Percentiles rank a stretch among this genome's conserved stretches.
phyloP scores from a whole-genome alignment of 768 basidiomycete species.

The Boletus subcaerulescens region DNA sequence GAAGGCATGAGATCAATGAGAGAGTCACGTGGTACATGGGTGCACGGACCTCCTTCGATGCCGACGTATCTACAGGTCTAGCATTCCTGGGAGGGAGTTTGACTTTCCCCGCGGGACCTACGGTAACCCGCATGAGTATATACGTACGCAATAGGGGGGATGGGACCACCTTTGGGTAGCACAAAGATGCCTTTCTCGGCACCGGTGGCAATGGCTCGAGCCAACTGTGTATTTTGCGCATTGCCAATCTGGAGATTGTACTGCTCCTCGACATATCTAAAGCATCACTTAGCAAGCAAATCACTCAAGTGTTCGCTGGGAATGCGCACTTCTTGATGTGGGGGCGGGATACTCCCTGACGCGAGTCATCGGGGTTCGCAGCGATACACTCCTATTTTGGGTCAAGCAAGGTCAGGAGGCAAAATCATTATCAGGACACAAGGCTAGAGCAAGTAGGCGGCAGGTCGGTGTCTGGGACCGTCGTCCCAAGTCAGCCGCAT shows the following conservation, averaged over 20 bases:
- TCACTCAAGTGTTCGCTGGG: slow-evolving; percentile 5
- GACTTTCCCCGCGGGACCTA: slow-evolving; percentile 51
- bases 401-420: slow-evolving; percentile 19
- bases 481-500: slow-evolving; percentile 13
- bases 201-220: slow-evolving; percentile 77
- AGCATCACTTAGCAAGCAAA: slow-evolving; percentile 16
- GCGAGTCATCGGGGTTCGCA: slow-evolving; percentile 69
- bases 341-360: slow-evolving; percentile 82
- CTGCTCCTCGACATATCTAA: slow-evolving; percentile 77
- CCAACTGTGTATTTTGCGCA: slow-evolving; percentile 75
- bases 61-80: slow-evolving; percentile 45
- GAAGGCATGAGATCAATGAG: slow-evolving; percentile 9
- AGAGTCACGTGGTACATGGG: slow-evolving; percentile 21
- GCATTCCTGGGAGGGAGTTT: slow-evolving; percentile 66
- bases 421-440: slow-evolving; percentile 7
- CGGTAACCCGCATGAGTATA: slow-evolving; percentile 2
- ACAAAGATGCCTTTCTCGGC: slow-evolving; percentile 80
- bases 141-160: background rate
- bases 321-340: slow-evolving; percentile 85
- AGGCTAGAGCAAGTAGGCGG: slow-evolving; percentile 5
- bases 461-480: background rate
- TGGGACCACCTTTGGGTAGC: slow-evolving; percentile 75
- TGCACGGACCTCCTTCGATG: slow-evolving; percentile 57
- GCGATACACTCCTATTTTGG: slow-evolving; percentile 76
- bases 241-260: slow-evolving; percentile 81